These are phyloP conservation scores for Ustilago curta DNA, from an alignment of 1,284 basidiomycete genomes.

Conservation along the genomic window DNA sequence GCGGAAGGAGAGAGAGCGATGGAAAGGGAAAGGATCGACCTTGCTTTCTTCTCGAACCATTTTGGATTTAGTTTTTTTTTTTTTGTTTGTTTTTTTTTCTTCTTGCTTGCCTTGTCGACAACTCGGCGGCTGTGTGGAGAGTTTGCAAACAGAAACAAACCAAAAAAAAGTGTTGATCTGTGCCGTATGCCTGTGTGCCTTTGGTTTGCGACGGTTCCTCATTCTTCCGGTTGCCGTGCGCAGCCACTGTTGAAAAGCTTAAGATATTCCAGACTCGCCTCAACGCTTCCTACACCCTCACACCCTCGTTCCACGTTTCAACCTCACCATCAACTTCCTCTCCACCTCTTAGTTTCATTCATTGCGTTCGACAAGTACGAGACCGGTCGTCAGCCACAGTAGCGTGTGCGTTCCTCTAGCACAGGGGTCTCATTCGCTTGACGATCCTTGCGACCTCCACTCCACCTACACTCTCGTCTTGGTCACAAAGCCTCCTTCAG, in stretches of 20 bases:
- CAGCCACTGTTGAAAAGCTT: constrained; percentile 5
- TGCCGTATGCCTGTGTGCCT: too few relatives aligned
- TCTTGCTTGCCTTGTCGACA: too few relatives aligned
- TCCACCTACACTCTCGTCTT: neutral
- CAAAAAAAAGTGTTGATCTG: constrained; percentile 12
- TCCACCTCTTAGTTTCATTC: neutral
- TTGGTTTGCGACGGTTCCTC: constrained; percentile 9
- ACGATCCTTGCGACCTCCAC: constrained; percentile 5
- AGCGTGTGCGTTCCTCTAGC: neutral
- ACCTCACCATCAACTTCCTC: neutral
- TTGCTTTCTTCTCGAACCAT: neutral
- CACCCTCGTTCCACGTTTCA: neutral
- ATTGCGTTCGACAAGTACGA: neutral
- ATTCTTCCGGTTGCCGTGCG: constrained; percentile 39
- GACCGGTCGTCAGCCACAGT: neutral
- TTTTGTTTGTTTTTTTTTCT: too few relatives aligned
- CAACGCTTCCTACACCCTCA: constrained; percentile 27
- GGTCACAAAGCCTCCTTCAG: neutral
- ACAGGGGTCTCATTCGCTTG: constrained; percentile 9
- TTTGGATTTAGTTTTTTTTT: neutral
- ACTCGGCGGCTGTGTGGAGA: too few relatives aligned
- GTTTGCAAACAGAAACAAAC: too few relatives aligned
- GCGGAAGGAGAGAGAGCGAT: neutral
- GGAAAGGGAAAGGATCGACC: neutral
- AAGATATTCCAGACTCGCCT: neutral